Percentiles rank a stretch among this genome's conserved stretches.
Evolutionary conservation across 73 alveolate genomes (phyloP).

Genomic region (Symbiodinium pilosum): DNA sequence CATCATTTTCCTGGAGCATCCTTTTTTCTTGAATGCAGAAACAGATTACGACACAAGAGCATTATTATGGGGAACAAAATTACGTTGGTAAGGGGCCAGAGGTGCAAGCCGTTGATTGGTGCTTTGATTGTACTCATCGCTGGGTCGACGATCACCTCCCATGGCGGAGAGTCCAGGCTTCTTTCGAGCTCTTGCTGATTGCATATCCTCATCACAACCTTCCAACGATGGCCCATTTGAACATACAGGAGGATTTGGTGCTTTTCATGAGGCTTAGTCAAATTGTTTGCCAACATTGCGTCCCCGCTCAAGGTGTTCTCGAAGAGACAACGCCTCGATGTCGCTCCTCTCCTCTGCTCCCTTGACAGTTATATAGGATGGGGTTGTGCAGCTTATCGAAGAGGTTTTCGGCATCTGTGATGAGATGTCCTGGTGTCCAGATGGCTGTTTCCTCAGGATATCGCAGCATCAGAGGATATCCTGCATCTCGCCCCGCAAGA

Average conservation of each 20-base stretch:
- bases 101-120: no score
- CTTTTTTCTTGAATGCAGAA: no score
- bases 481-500: conserved; percentile 8
- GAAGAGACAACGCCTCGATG: not conserved
- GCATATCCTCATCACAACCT: conserved; percentile 1
- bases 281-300: not conserved
- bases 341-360: conserved; percentile 13
- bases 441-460: not conserved
- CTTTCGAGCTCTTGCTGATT: no score
- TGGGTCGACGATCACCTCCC: no score
- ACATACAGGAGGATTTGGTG: not conserved
- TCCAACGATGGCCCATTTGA: not conserved
- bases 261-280: not conserved
- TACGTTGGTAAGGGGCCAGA: no score
- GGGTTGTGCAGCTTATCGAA: not conserved
- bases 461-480: not conserved
- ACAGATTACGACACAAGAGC: no score
- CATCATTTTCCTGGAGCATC: no score
- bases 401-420: not conserved
- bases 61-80: no score
- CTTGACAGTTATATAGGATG: not conserved
- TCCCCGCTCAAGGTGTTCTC: not conserved
- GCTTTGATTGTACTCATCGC: no score
- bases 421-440: not conserved
- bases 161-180: no score